Evolutionary conservation across 1,284 basidiomycete genomes (phyloP), one percentile per base, ranked within the genome.

Genomic region (Fomes fomentarius): DNA sequence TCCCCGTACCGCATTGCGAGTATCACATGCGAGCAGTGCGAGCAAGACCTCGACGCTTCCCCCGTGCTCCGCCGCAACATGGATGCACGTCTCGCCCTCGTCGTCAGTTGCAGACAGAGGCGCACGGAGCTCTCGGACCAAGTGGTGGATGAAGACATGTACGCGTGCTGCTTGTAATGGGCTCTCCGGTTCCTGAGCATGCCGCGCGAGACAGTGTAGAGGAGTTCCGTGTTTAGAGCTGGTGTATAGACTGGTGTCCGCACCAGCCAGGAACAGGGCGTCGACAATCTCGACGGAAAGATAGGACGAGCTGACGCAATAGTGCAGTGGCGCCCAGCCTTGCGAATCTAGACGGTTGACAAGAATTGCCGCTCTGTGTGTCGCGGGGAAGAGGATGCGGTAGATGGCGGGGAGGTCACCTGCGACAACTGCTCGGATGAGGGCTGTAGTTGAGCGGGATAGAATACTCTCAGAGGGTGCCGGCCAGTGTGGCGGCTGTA

Each of bases 41-140:
- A 76, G 72, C 35, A 91, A 69, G 19, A 90, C 69, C 51, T 85
- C 83, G 21, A 82, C 70, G 68, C 77, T 86, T 53, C 89, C 85
- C 11, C 96, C 96, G 56, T 90, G 88, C 63, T 94, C 89, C 6
- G 96, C 96, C 19, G 96, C 96, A 50, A 98, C 80, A 74, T 98
- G 96, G 58, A 98, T 85, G 62, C 95, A 96, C 42, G 93, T 96
- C 65, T 98, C 89, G 40, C 93, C 91, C 53, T 93, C 82, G 49
- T 82, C 85, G 72, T 98, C 95, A 31, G 75, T 71, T 15, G 87
- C 85, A 22, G 79, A 76, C 38, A 91, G 67, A 0, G 88, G 86
- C 4, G 85, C 84, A 37, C 79, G 79, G 24, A 90, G 79, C 65
- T 89, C 84, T 50, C 76, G 75, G 37, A 90, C 77, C 46, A 91